Conservation (phyloP, 2,329 filamentous ascomycete genomes). For the Aspergillus ruber region DNA sequence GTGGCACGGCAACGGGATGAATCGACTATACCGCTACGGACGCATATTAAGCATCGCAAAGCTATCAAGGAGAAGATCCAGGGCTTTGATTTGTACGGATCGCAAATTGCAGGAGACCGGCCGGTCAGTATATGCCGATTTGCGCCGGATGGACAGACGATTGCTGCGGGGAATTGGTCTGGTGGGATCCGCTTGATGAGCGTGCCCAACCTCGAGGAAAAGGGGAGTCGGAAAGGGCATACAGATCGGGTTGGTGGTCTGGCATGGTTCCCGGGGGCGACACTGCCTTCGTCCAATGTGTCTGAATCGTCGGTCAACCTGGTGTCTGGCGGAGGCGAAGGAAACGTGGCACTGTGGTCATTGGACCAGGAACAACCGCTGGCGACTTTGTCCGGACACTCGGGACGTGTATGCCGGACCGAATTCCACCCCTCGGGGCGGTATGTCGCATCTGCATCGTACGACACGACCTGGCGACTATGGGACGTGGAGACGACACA, state of each 20-base stretch:
- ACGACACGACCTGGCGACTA: constrained; percentile 92
- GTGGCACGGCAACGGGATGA: constrained; percentile 73
- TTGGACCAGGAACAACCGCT: constrained; percentile 78
- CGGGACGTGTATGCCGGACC: constrained; percentile 78
- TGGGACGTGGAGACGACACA: constrained; percentile 87
- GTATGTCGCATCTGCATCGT: constrained; percentile 87
- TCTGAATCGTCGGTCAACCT: constrained; percentile 72
- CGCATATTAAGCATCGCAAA: constrained; percentile 88
- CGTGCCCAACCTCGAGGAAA: constrained; percentile 74
- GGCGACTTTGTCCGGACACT: constrained; percentile 74
- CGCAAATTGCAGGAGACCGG: constrained; percentile 84
- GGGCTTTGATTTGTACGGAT: constrained; percentile 84
- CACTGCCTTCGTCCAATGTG: constrained; percentile 62
- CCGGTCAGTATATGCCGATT: constrained; percentile 90
- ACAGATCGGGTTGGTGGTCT: constrained; percentile 84
- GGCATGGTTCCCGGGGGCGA: constrained; percentile 81
- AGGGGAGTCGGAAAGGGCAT: constrained; percentile 71
- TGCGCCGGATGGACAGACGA: constrained; percentile 71
- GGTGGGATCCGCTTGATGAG: constrained; percentile 81
- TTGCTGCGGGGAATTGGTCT: constrained; percentile 90
- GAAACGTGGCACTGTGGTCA: constrained; percentile 83
- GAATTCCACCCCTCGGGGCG: constrained; percentile 90
- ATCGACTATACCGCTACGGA: constrained; percentile 74
- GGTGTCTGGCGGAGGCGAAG: constrained; percentile 84
- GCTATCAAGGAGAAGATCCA: constrained; percentile 75